A percentile compares a stretch with the other conserved stretches of the same genome.
phyloP scores from a whole-genome alignment of 176 grass and related monocot species.

The barley (Hordeum vulgare) region MorexV3_pseudomolecules_assembly NC_058518.1:349928581-349929080 shows the following conservation, averaged over 20 bases:
- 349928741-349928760: too few relatives aligned
- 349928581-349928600: too few relatives aligned
- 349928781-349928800: too few relatives aligned
- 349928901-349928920: constrained; percentile 75
- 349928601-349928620: too few relatives aligned
- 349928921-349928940: constrained; percentile 79
- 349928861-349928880: constrained; percentile 88
- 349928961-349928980: constrained; percentile 73
- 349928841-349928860: constrained; percentile 72
- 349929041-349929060: constrained; percentile 88
- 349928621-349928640: too few relatives aligned
- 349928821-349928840: constrained; percentile 36
- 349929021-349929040: constrained; percentile 79
- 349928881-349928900: constrained; percentile 82
- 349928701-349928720: constrained; percentile 73
- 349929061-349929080: constrained; percentile 82
- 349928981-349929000: constrained; percentile 83
- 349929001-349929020: constrained; percentile 76
- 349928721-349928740: too few relatives aligned
- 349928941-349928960: constrained; percentile 90
- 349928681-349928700: neutral
- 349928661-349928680: too few relatives aligned
- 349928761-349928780: too few relatives aligned
- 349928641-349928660: too few relatives aligned
- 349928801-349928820: constrained; percentile 44